A percentile compares a stretch with the other conserved stretches of the same genome.
Evolutionary conservation across 805 yeast genomes (phyloP).

Genomic region (Lipomyces starkeyi): DNA sequence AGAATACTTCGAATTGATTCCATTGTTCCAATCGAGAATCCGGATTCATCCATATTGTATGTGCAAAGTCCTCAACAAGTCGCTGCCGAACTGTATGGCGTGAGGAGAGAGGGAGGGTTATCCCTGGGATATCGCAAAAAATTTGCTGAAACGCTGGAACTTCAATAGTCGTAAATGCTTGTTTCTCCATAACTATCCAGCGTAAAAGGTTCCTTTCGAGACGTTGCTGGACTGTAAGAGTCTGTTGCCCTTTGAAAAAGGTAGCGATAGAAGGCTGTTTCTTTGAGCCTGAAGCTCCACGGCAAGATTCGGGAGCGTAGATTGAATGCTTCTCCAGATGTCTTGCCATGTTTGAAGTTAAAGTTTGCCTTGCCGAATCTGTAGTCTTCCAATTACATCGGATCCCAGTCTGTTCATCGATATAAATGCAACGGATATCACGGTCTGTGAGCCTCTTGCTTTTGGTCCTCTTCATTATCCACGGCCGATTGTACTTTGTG

Average conservation of each 20-base stretch:
- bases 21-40: too few species aligned
- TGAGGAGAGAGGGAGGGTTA: slow-evolving; percentile 7
- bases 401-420: neutral
- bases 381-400: too few species aligned
- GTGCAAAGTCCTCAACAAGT: slow-evolving; percentile 7
- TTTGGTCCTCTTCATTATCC: too few species aligned
- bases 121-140: slow-evolving; percentile 8
- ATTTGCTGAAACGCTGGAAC: neutral
- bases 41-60: too few species aligned
- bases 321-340: neutral
- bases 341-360: neutral
- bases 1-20: too few species aligned
- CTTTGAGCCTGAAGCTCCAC: neutral
- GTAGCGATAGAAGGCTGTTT: slow-evolving; percentile 1
- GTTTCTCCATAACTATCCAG: too few species aligned
- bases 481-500: too few species aligned
- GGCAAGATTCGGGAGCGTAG: neutral
- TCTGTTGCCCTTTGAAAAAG: too few species aligned
- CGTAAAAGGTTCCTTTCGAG: neutral
- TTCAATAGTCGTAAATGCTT: too few species aligned
- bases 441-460: too few species aligned
- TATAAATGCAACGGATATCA: too few species aligned
- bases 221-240: slow-evolving; percentile 6
- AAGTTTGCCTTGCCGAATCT: slow-evolving; percentile 7
- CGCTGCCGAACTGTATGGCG: slow-evolving; percentile 11